Evolutionary conservation across 2,329 filamentous ascomycete species (phyloP).

Genomic region (Phaeosphaeria sp.): DNA sequence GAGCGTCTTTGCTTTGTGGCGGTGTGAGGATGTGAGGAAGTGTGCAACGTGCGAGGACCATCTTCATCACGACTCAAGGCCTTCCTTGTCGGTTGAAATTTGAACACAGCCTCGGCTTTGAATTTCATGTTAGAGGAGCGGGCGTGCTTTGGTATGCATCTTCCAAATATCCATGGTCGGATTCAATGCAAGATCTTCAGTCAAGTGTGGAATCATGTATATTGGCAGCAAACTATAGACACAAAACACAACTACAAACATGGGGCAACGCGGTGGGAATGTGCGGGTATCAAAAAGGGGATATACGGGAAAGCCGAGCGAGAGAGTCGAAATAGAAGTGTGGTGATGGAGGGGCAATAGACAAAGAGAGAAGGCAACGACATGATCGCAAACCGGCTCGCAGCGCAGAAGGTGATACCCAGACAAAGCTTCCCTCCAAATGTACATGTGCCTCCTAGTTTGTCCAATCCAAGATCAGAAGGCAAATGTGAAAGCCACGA

Average conservation of each 20-base stretch:
- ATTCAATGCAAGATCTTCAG: no score
- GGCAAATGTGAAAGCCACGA: background rate
- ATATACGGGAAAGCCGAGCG: conserved; percentile 1
- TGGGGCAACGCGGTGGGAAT: background rate
- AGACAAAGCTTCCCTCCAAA: background rate
- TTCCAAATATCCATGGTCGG: no score
- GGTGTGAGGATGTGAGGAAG: no score
- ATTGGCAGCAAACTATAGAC: background rate
- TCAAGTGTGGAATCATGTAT: no score
- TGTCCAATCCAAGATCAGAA: background rate
- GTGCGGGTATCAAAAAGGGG: conserved; percentile 6
- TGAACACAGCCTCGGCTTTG: no score
- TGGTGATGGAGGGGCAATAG: background rate
- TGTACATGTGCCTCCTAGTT: background rate
- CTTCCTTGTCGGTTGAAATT: no score
- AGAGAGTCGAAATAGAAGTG: conserved; percentile 1
- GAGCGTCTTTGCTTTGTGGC: no score
- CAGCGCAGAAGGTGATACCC: background rate
- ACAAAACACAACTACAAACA: background rate
- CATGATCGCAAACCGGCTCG: background rate
- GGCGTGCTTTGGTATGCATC: no score
- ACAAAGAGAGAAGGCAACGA: background rate
- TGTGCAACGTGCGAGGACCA: no score
- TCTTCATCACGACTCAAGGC: no score
- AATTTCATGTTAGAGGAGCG: no score